Evolutionary conservation across 371 early-diverging fungal species (phyloP), one percentile per base, ranked within the genome.

Genomic region (Rhizopus delemar): DNA sequence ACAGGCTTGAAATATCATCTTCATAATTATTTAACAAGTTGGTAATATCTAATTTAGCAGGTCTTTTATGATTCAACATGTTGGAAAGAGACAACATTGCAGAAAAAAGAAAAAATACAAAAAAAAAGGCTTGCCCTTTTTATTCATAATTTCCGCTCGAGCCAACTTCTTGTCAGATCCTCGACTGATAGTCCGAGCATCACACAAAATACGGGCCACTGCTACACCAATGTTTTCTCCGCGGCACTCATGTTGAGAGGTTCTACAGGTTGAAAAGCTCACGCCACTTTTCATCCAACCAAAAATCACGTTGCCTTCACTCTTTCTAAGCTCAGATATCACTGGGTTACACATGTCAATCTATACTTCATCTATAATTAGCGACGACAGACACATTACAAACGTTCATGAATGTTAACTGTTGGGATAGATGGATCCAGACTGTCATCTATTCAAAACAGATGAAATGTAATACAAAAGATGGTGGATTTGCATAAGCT

Each of bases 11-110:
- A 41, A 69, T 67, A 51, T 71, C 70, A 3, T 59, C 46, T 6
- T 63, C 54, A 13, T 48, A n/a, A 46, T 49, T 51, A 34, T 54
- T 54, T 32, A 64, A 46, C 12, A 78, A 54, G 35, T 62, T 68
- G 38, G 71, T 66, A 32, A 78, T 78, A 48, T 72, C 71, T 22
- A 78, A 60, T n/a, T 71, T 73, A 15, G 73, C 59, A 34, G 78
- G 78, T 48, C 71, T 62, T 46, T 61, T 66, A 28, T 66, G 45
- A 51, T 62, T 62, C 32, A 66, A 59, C 62, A 66, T 66, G 33
- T 59, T 66, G 28, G 51, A 57, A 13, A 66, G 59, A 6, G 67
- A 66, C 7, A 62, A 45, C 67, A 66, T 66, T 45, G 46, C 29
- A 58, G 15, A 15, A 29, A 54, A 49, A 46, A 51, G 53, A 48